phyloP scores from a whole-genome alignment of 495 filamentous ascomycete species.

The Penicillium pancosmium region DNA sequence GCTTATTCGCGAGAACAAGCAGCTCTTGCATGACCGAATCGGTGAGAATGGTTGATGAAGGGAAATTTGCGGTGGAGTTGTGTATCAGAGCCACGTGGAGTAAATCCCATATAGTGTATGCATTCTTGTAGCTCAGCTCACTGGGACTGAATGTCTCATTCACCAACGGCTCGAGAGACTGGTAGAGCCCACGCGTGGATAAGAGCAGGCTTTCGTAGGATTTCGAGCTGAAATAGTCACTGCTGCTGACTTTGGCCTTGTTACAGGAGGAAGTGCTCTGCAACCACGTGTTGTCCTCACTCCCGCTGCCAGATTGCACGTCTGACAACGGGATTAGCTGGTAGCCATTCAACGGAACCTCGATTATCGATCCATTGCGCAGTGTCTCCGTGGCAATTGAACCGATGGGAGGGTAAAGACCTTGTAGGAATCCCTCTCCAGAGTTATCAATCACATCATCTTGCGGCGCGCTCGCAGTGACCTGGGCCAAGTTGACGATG shows the following conservation, averaged over 20 bases:
- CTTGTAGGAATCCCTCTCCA: constrained; percentile 55
- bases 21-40: constrained; percentile 29
- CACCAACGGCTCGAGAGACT: constrained; percentile 57
- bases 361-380: constrained; percentile 51
- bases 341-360: constrained; percentile 54
- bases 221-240: constrained; percentile 16
- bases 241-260: constrained; percentile 44
- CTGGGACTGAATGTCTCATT: constrained; percentile 51
- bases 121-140: constrained; percentile 64
- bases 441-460: constrained; percentile 59
- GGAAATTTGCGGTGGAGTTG: constrained; percentile 28
- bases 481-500: constrained; percentile 55
- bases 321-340: constrained; percentile 41
- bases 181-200: constrained; percentile 60
- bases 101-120: constrained; percentile 58
- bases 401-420: constrained; percentile 57
- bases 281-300: constrained; percentile 56
- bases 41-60: constrained; percentile 23
- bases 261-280: constrained; percentile 54
- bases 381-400: constrained; percentile 36
- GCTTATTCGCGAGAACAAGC: constrained; percentile 38
- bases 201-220: constrained; percentile 47
- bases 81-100: constrained; percentile 49
- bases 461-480: constrained; percentile 53
- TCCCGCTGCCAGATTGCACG: constrained; percentile 42